Evolutionary conservation across 2,329 filamentous ascomycete genomes (phyloP).

Genomic region (Sphaerostilbella broomeana): DNA sequence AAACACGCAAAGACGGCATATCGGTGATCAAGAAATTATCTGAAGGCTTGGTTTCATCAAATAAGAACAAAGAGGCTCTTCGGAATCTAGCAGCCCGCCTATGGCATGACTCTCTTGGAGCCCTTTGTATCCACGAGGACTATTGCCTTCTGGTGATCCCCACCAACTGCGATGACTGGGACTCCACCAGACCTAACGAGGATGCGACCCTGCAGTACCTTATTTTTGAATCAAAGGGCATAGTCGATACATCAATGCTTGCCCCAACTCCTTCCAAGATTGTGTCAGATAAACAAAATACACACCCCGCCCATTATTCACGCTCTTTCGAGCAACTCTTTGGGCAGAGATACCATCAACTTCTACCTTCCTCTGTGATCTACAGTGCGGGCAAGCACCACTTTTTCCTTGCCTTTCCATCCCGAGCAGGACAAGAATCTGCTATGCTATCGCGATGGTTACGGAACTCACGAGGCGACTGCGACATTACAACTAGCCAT

Average conservation of each 20-base stretch:
- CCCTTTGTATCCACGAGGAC: conserved; percentile 26
- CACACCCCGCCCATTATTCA: conserved; percentile 8
- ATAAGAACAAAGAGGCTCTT: conserved; percentile 17
- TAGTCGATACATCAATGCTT: conserved; percentile 19
- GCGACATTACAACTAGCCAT: conserved; percentile 36
- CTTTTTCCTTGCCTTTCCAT: conserved; percentile 47
- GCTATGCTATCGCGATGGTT: conserved; percentile 41
- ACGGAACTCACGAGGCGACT: conserved; percentile 30
- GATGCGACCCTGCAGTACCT: conserved; percentile 28
- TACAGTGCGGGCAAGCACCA: conserved; percentile 15
- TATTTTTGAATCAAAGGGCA: conserved; percentile 28
- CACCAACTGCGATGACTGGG: conserved; percentile 30
- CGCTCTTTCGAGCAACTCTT: conserved; percentile 25
- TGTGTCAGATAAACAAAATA: neutral
- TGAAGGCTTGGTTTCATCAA: conserved; percentile 18
- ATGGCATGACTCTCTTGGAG: conserved; percentile 28
- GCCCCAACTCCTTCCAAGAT: conserved; percentile 17
- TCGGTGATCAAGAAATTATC: conserved; percentile 16
- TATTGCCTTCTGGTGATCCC: conserved; percentile 37
- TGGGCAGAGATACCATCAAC: conserved; percentile 26
- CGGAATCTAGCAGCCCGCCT: conserved; percentile 29
- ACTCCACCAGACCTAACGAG: no score
- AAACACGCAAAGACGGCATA: conserved; percentile 1
- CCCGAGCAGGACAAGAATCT: conserved; percentile 26
- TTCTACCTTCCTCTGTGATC: conserved; percentile 20